These are phyloP conservation scores for Eucalyptus cloeziana DNA, from an alignment of 345 rosid species.

Conservation along the genomic window DNA sequence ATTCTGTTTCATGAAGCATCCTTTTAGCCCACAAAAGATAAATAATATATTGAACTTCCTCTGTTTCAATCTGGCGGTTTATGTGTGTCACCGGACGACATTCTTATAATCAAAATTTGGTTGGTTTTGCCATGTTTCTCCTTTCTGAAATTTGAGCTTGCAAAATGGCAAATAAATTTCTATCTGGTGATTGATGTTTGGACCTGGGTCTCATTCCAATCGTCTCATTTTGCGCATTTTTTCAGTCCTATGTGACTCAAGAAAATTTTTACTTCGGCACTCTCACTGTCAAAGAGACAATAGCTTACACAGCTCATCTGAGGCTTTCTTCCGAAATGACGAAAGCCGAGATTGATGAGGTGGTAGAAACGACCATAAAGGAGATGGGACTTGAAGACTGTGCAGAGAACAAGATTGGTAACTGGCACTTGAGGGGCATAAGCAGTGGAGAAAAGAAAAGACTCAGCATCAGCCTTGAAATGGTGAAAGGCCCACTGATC, in stretches of 20 bases:
- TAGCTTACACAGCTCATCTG: conserved; percentile 36
- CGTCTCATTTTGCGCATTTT: background rate
- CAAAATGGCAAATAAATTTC: background rate
- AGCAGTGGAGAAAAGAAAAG: conserved; percentile 45
- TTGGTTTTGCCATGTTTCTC: too few relatives aligned
- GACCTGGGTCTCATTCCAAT: background rate
- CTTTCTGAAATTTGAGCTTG: background rate
- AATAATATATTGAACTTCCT: background rate
- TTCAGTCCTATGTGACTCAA: conserved; percentile 44
- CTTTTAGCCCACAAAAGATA: background rate
- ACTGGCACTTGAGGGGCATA: conserved; percentile 25
- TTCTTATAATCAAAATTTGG: too few relatives aligned
- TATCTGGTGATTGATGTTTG: background rate
- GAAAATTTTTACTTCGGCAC: conserved; percentile 28
- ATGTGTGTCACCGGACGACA: background rate
- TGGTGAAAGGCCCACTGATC: conserved; percentile 26
- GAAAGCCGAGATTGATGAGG: conserved; percentile 9
- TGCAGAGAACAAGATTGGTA: conserved; percentile 29
- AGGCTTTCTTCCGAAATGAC: conserved; percentile 34
- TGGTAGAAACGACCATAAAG: conserved; percentile 25
- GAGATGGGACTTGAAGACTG: conserved; percentile 44
- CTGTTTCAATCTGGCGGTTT: background rate
- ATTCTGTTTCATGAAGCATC: background rate
- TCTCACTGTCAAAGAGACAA: conserved; percentile 30
- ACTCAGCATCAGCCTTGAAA: conserved; percentile 43